phyloP scores from a whole-genome alignment of 441 rosid species.

The Bocquillonia castaneifolia region DNA sequence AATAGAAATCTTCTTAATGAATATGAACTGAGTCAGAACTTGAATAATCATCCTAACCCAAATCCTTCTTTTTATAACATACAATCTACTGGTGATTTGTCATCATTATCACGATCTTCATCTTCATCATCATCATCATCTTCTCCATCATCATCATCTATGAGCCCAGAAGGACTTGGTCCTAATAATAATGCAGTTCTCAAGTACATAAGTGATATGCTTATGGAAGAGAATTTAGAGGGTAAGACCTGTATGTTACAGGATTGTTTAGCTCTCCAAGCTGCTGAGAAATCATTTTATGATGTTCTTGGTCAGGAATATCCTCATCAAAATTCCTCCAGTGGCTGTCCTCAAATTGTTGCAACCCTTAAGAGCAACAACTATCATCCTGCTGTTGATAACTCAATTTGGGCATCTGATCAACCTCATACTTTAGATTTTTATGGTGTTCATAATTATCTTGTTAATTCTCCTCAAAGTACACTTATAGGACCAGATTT shows the following conservation, averaged over 20 bases:
- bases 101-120: too few species aligned
- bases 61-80: too few species aligned
- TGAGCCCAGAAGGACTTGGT: constrained; percentile 12
- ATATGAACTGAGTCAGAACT: background rate
- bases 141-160: too few species aligned
- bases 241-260: constrained; percentile 63
- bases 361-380: too few species aligned
- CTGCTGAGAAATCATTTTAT: constrained; percentile 69
- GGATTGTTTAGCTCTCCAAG: constrained; percentile 78
- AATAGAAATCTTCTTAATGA: constrained; percentile 14
- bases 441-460: constrained; percentile 14
- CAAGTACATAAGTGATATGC: constrained; percentile 69
- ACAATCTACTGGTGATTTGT: too few species aligned
- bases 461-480: constrained; percentile 25
- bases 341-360: too few species aligned
- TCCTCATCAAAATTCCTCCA: constrained; percentile 30
- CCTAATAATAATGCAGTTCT: constrained; percentile 34
- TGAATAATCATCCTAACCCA: too few species aligned
- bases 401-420: constrained; percentile 1
- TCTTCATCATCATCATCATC: too few species aligned
- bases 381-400: too few species aligned
- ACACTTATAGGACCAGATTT: constrained; percentile 21
- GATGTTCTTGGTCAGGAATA: constrained; percentile 56
- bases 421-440: constrained; percentile 11
- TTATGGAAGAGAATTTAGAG: constrained; percentile 76